Conservation (phyloP, 257 asterid genomes). For the Solanum pennellii region DNA sequence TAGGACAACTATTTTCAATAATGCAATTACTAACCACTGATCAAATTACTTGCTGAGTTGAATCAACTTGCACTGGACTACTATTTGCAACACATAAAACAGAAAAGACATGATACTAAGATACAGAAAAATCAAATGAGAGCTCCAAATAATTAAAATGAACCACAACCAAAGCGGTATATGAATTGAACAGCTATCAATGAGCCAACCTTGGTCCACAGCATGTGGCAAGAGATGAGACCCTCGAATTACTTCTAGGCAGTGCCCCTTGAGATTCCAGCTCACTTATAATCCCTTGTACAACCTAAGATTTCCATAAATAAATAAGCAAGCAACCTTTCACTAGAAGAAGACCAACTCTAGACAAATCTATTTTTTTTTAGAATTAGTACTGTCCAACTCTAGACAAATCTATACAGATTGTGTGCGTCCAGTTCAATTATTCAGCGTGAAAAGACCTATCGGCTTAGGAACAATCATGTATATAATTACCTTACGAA, state of each 20-base stretch:
- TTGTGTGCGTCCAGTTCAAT: background rate
- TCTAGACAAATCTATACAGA: background rate
- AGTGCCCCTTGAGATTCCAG: conserved; percentile 98
- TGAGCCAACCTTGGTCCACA: conserved; percentile 90
- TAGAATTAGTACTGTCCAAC: background rate
- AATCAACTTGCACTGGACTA: background rate
- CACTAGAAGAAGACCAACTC: background rate
- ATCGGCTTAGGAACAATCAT: background rate
- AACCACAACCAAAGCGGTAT: background rate
- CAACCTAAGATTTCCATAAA: conserved; percentile 46
- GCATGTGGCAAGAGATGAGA: conserved; percentile 98
- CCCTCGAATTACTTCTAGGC: conserved; percentile 99
- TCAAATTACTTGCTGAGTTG: background rate
- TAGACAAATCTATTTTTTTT: background rate
- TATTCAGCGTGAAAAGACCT: background rate
- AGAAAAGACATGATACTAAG: background rate
- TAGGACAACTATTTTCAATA: background rate
- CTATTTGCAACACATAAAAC: background rate
- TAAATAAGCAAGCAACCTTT: background rate
- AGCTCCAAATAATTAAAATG: background rate
- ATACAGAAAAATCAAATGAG: background rate
- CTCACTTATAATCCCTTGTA: conserved; percentile 95
- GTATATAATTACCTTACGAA: conserved; percentile 58
- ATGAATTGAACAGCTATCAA: background rate
- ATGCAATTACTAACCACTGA: background rate